Evolutionary conservation across 2,329 filamentous ascomycete species (phyloP).

Genomic region (Monosporascus sp.): DNA sequence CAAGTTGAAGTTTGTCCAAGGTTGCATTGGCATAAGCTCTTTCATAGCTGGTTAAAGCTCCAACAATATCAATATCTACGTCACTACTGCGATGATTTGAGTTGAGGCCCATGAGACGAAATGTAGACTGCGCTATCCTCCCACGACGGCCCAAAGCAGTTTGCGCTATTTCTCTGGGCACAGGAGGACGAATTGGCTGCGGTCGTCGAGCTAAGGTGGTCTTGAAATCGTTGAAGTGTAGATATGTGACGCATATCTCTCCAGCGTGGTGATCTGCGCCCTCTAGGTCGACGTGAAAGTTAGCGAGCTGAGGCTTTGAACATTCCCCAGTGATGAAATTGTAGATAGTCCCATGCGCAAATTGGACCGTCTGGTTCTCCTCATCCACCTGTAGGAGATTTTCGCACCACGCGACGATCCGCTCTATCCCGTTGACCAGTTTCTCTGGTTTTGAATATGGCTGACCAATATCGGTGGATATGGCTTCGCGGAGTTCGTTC

Average conservation of each 20-base stretch:
- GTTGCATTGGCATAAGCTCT: too few species aligned
- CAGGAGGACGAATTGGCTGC: not conserved
- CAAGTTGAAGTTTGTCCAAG: too few species aligned
- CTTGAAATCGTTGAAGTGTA: slow-evolving; percentile 35
- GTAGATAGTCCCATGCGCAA: slow-evolving; percentile 20
- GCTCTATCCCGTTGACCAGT: slow-evolving; percentile 21
- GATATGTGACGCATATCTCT: slow-evolving; percentile 34
- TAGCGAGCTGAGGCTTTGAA: not conserved
- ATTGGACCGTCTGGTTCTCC: slow-evolving; percentile 10
- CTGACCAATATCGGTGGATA: slow-evolving; percentile 30
- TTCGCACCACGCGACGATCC: slow-evolving; percentile 9
- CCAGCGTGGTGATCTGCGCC: slow-evolving; percentile 26
- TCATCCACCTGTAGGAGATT: slow-evolving; percentile 16
- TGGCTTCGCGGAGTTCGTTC: slow-evolving; percentile 31
- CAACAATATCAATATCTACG: too few species aligned
- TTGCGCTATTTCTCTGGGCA: not conserved
- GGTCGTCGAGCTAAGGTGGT: slow-evolving; percentile 28
- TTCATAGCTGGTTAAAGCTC: not conserved
- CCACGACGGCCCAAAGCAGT: not conserved
- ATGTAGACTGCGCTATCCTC: not conserved
- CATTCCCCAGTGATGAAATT: slow-evolving; percentile 18
- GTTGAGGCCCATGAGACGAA: not conserved
- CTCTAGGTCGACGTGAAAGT: slow-evolving; percentile 20
- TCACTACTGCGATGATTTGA: not conserved
- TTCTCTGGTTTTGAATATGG: slow-evolving; percentile 17